These are phyloP conservation scores for Quercus parvula DNA, from an alignment of 306 rosid species.

Conservation along the genomic window DNA sequence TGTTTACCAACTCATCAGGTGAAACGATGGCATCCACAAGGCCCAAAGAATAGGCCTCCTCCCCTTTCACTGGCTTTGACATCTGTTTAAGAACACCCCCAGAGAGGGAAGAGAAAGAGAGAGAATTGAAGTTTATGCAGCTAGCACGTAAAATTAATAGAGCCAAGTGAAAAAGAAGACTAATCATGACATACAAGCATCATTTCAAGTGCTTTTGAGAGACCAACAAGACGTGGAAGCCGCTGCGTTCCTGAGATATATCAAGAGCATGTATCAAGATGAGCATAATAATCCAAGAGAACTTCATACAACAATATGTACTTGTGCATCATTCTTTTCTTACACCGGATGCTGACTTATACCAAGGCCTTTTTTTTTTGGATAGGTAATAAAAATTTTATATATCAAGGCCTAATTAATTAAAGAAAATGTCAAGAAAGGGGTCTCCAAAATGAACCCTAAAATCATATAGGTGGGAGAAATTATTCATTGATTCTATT, in stretches of 20 bases:
- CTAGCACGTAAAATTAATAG: constrained; percentile 5
- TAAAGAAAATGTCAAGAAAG: background rate
- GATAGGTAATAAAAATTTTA: no score
- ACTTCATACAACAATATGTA: background rate
- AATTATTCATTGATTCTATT: background rate
- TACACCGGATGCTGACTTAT: background rate
- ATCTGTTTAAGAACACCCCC: constrained; percentile 39
- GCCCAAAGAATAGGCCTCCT: constrained; percentile 77
- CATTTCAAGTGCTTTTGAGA: constrained; percentile 90
- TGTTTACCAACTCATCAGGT: constrained; percentile 58
- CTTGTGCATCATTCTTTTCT: background rate
- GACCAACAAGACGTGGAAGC: constrained; percentile 98
- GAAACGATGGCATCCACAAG: constrained; percentile 83
- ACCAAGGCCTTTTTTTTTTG: background rate
- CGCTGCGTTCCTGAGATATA: constrained; percentile 85
- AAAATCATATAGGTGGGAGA: background rate
- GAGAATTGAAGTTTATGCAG: constrained; percentile 18
- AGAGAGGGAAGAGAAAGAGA: background rate
- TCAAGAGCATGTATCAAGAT: constrained; percentile 17
- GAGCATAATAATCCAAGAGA: background rate
- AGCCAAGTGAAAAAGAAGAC: background rate
- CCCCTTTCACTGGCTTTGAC: constrained; percentile 80
- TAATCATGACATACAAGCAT: constrained; percentile 60
- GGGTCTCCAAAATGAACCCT: background rate
- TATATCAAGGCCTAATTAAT: background rate